These are phyloP conservation scores for Stereocaulon alpinum DNA, from an alignment of 495 filamentous ascomycete genomes.

Conservation along the genomic window DNA sequence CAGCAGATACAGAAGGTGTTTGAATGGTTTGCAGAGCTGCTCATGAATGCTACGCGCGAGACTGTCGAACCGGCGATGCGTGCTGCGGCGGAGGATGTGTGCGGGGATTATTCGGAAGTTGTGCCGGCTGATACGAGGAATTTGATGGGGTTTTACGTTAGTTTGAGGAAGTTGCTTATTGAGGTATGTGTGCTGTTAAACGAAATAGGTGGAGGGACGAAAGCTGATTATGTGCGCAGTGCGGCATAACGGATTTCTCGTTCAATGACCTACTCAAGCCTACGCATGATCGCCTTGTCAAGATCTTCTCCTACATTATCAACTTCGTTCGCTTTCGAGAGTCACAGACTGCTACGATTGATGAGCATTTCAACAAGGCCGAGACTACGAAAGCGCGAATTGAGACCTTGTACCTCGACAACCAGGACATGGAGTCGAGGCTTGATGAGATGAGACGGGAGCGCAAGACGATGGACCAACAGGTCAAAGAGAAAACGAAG, in stretches of 20 bases:
- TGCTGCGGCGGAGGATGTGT: slow-evolving; percentile 76
- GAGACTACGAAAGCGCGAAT: slow-evolving; percentile 78
- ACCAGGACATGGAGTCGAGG: slow-evolving; percentile 70
- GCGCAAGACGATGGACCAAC: slow-evolving; percentile 63
- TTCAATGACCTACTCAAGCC: slow-evolving; percentile 85
- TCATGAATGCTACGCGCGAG: slow-evolving; percentile 83
- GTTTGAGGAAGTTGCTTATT: slow-evolving; percentile 60
- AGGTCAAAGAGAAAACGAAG: slow-evolving; percentile 68
- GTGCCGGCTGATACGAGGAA: slow-evolving; percentile 80
- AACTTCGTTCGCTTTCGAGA: slow-evolving; percentile 97
- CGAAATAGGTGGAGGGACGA: not conserved
- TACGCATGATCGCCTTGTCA: slow-evolving; percentile 74
- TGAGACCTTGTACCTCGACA: slow-evolving; percentile 74
- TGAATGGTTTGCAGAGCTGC: slow-evolving; percentile 89
- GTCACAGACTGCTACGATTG: slow-evolving; percentile 72
- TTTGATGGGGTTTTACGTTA: slow-evolving; percentile 85
- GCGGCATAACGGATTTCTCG: slow-evolving; percentile 84
- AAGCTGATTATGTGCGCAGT: slow-evolving; percentile 32
- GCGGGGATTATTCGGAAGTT: slow-evolving; percentile 65
- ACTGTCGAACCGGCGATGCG: slow-evolving; percentile 91
- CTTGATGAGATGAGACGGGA: slow-evolving; percentile 72
- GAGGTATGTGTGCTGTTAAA: slow-evolving; percentile 40
- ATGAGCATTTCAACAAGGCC: slow-evolving; percentile 82
- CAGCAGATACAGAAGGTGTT: slow-evolving; percentile 91
- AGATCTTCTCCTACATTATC: slow-evolving; percentile 91